These are phyloP conservation scores for Penicillium malachiteum DNA, from an alignment of 495 filamentous ascomycete species.

Conservation along the genomic window DNA sequence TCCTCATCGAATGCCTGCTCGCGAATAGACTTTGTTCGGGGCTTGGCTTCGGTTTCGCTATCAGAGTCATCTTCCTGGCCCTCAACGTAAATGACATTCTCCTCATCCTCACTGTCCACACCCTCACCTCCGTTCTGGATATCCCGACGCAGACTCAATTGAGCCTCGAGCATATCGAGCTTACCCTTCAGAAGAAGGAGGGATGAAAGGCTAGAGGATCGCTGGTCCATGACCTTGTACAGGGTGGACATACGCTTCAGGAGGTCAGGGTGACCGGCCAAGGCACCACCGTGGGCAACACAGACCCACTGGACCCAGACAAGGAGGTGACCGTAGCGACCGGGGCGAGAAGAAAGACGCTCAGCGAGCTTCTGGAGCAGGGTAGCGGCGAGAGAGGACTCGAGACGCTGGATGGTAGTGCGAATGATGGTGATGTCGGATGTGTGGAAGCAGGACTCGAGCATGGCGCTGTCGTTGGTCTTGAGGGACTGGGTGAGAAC, in stretches of 20 bases:
- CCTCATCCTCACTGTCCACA: conserved; percentile 66
- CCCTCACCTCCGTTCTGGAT: conserved; percentile 49
- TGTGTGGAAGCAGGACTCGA: conserved; percentile 88
- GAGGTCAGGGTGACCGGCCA: conserved; percentile 77
- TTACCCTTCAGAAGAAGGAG: conserved; percentile 89
- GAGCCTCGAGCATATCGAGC: conserved; percentile 84
- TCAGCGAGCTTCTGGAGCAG: conserved; percentile 83
- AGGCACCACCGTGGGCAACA: conserved; percentile 89
- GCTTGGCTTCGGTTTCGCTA: conserved; percentile 38
- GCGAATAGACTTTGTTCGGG: conserved; percentile 42
- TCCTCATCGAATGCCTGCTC: conserved; percentile 43
- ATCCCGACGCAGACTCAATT: conserved; percentile 72
- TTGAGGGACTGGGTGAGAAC: conserved; percentile 89
- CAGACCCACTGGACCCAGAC: conserved; percentile 95
- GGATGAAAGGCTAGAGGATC: conserved; percentile 76
- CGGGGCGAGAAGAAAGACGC: conserved; percentile 81
- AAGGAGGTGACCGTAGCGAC: conserved; percentile 86
- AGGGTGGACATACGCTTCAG: conserved; percentile 74
- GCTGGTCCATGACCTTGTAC: conserved; percentile 79
- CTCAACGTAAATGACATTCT: conserved; percentile 84
- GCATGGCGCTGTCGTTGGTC: conserved; percentile 81
- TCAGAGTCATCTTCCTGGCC: conserved; percentile 60
- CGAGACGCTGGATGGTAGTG: conserved; percentile 83
- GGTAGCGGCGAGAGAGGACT: conserved; percentile 73
- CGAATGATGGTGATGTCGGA: conserved; percentile 72